phyloP scores from a whole-genome alignment of 2,329 filamentous ascomycete genomes.

The Aspergillus sp. region DNA sequence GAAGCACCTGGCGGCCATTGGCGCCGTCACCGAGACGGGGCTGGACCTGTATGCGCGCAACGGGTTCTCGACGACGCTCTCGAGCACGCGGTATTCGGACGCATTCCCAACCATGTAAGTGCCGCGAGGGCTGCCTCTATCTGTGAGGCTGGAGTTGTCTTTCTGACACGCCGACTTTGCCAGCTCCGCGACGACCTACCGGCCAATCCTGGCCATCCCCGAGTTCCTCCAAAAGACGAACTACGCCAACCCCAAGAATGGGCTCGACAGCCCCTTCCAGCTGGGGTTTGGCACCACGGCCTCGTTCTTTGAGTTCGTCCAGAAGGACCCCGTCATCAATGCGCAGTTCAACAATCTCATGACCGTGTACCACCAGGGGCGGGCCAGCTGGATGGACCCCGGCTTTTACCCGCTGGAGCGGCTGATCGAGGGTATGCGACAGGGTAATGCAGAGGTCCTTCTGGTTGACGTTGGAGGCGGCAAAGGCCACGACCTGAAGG shows the following conservation, averaged over 20 bases:
- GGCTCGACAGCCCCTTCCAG: slow-evolving; percentile 24
- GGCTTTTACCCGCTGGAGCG: slow-evolving; percentile 29
- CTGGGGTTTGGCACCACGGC: slow-evolving; percentile 25
- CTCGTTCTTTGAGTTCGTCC: slow-evolving; percentile 29
- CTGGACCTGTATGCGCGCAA: slow-evolving; percentile 11
- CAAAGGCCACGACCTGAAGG: slow-evolving; percentile 41
- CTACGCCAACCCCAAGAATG: slow-evolving; percentile 27
- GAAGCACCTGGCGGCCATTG: slow-evolving; percentile 15
- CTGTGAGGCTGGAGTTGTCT: neutral
- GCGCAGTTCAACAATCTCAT: slow-evolving; percentile 29
- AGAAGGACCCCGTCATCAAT: slow-evolving; percentile 16
- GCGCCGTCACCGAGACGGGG: slow-evolving; percentile 12
- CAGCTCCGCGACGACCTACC: slow-evolving; percentile 23
- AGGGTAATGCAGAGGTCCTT: slow-evolving; percentile 19
- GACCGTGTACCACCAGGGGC: slow-evolving; percentile 26
- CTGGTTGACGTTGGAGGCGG: slow-evolving; percentile 47
- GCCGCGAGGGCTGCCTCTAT: neutral
- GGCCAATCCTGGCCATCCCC: slow-evolving; percentile 22
- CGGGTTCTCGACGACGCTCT: slow-evolving; percentile 10
- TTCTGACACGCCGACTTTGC: slow-evolving; percentile 17
- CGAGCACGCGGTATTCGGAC: slow-evolving; percentile 12
- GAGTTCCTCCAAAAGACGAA: slow-evolving; percentile 23
- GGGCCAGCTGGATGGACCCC: slow-evolving; percentile 30
- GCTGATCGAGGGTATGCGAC: slow-evolving; percentile 13
- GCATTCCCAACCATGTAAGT: slow-evolving; percentile 16